phyloP scores from a whole-genome alignment of 805 yeast genomes.

The Nakazawaea laoshanensis region DNA sequence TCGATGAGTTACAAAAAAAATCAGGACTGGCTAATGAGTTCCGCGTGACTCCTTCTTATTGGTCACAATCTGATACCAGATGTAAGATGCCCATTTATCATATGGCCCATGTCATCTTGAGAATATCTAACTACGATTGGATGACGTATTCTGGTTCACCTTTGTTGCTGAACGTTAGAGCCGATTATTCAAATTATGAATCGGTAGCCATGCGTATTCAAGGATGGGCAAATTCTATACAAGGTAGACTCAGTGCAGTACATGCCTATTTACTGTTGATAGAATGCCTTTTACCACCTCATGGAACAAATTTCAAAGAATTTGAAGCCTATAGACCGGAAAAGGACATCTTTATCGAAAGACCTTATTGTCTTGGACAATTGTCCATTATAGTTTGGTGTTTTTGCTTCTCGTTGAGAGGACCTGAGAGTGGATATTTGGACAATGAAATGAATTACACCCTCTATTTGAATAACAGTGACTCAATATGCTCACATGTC shows the following conservation, averaged over 20 bases:
- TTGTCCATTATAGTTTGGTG: slow-evolving; percentile 8
- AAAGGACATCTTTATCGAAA: slow-evolving; percentile 5
- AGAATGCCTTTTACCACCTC: slow-evolving; percentile 41
- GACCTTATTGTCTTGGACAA: slow-evolving; percentile 8
- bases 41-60: slow-evolving; percentile 1
- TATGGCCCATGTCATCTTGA: slow-evolving; percentile 54
- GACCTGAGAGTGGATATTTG: slow-evolving; percentile 14
- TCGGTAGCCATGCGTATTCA: slow-evolving; percentile 35
- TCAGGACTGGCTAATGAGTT: background rate
- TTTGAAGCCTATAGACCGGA: slow-evolving; percentile 4
- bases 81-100: slow-evolving; percentile 61
- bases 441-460: slow-evolving; percentile 16
- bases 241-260: slow-evolving; percentile 40
- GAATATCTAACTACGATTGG: slow-evolving; percentile 63
- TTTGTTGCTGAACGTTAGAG: slow-evolving; percentile 56
- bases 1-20: background rate
- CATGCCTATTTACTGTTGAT: slow-evolving; percentile 49
- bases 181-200: slow-evolving; percentile 42
- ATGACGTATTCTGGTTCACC: slow-evolving; percentile 76
- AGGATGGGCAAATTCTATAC: slow-evolving; percentile 35
- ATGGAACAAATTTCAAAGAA: slow-evolving; percentile 9
- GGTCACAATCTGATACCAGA: slow-evolving; percentile 21
- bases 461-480: slow-evolving; percentile 3
- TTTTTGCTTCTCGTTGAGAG: slow-evolving; percentile 14
- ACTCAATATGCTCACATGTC: slow-evolving; percentile 15